Conservation (phyloP, 257 asterid species). For the Scutellaria baicalensis region DNA sequence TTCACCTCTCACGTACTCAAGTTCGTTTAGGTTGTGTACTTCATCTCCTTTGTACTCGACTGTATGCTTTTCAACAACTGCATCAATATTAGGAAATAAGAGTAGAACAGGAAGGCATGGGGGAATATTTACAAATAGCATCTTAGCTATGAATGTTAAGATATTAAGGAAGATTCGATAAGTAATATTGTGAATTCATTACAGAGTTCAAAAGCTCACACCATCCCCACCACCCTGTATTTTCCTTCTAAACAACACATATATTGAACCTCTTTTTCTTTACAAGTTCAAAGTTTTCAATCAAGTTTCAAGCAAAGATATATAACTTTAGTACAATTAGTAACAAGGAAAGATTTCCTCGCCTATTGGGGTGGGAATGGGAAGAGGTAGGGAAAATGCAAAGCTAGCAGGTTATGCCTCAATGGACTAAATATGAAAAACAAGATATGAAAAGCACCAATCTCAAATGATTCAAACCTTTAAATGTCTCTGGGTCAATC, state of each 20-base stretch:
- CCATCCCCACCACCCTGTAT: neutral
- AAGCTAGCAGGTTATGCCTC: neutral
- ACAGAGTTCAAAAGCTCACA: neutral
- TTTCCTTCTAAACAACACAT: neutral
- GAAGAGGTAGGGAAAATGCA: neutral
- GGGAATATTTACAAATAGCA: neutral
- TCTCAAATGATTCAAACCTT: constrained; percentile 41
- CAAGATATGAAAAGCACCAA: neutral
- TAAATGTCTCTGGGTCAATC: constrained; percentile 56
- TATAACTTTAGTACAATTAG: neutral
- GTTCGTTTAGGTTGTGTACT: constrained; percentile 77
- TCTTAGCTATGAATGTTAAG: neutral
- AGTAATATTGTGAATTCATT: neutral
- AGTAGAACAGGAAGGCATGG: neutral
- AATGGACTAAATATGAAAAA: neutral
- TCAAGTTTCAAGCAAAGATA: neutral
- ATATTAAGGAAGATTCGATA: neutral
- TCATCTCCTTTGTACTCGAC: constrained; percentile 71
- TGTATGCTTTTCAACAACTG: constrained; percentile 51
- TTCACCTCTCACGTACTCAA: constrained; percentile 84
- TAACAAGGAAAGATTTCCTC: neutral
- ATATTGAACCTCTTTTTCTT: neutral
- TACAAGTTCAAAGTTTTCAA: neutral
- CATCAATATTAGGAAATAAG: constrained; percentile 8
- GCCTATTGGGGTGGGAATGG: neutral